Evolutionary conservation across 202 grass and related monocot genomes (phyloP).

Genomic region (Zizania palustris): DNA sequence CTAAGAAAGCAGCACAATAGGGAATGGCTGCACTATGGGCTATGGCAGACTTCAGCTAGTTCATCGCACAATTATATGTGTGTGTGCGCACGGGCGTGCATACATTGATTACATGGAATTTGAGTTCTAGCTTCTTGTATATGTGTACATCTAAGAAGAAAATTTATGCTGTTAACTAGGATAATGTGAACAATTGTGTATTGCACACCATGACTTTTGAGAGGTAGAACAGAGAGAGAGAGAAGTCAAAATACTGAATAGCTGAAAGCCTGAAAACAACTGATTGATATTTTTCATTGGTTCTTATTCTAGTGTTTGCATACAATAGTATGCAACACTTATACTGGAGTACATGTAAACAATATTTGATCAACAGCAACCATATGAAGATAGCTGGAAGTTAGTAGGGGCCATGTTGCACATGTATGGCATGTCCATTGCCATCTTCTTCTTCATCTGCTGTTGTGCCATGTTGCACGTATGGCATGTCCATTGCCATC

Average conservation of each 20-base stretch:
- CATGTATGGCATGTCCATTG: background rate
- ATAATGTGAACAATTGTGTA: background rate
- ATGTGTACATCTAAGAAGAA: background rate
- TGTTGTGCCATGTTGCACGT: background rate
- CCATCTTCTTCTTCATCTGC: background rate
- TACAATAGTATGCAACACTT: background rate
- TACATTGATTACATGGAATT: background rate
- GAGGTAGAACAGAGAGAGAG: background rate
- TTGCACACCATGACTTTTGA: background rate
- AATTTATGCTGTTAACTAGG: background rate
- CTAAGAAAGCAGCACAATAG: background rate
- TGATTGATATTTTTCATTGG: background rate
- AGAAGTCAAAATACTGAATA: background rate
- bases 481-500: background rate
- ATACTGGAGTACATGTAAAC: background rate
- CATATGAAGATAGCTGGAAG: background rate
- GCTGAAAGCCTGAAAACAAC: background rate
- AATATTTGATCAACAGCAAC: background rate
- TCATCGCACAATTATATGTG: conserved; percentile 15
- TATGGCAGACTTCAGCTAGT: background rate
- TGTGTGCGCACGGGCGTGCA: too few species aligned
- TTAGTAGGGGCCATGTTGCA: background rate
- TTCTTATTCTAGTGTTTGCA: background rate
- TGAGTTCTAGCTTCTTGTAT: background rate
- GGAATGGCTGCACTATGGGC: background rate